Evolutionary conservation across 768 basidiomycete genomes (phyloP).

Genomic region (Rhizopogon roseolus): DNA sequence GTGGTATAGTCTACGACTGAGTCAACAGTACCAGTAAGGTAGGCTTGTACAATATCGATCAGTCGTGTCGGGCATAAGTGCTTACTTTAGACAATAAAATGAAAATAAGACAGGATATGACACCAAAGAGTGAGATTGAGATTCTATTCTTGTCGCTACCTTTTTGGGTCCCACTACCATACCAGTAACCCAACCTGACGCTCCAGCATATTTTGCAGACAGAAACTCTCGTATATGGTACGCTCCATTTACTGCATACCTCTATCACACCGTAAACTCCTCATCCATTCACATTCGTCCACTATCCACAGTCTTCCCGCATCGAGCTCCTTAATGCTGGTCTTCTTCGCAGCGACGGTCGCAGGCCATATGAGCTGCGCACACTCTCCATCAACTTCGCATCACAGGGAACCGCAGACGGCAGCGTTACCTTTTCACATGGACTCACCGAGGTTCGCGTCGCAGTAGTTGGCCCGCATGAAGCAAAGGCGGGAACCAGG

Average conservation of each 20-base stretch:
- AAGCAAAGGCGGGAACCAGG: conserved; percentile 61
- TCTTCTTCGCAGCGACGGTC: conserved; percentile 87
- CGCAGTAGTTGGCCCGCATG: conserved; percentile 89
- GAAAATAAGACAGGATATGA: no score
- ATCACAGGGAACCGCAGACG: conserved; percentile 75
- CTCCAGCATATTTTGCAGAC: no score
- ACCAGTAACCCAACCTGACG: no score
- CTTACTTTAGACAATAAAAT: no score
- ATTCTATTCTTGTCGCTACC: no score
- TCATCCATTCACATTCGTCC: not conserved
- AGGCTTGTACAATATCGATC: no score
- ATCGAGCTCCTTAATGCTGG: conserved; percentile 81
- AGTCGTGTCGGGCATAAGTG: no score
- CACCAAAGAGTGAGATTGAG: no score
- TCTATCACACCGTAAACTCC: not conserved
- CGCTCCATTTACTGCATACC: not conserved
- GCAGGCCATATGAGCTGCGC: conserved; percentile 89
- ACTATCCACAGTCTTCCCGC: conserved; percentile 36
- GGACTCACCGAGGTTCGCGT: conserved; percentile 88
- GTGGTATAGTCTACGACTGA: no score
- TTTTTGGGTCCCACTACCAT: no score
- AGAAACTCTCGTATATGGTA: no score
- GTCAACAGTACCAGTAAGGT: no score
- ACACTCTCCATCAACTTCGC: conserved; percentile 75
- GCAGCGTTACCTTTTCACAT: conserved; percentile 78